Percentiles rank a stretch among this genome's conserved stretches.
Conservation (phyloP, 108 stramenopile species). For the Fragilaria radians region DNA sequence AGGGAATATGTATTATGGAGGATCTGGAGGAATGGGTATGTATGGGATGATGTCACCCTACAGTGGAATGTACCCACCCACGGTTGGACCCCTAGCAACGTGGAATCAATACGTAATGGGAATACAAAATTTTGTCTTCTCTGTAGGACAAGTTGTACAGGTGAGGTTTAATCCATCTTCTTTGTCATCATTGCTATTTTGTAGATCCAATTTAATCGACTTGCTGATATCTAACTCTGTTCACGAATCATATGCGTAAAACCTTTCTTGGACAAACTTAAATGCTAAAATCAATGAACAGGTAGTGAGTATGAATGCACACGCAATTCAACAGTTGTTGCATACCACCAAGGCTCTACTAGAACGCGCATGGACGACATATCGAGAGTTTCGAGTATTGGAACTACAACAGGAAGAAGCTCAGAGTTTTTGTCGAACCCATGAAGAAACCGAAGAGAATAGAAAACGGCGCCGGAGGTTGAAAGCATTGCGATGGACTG, state of each 20-base stretch:
- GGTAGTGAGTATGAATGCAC: conserved; percentile 79
- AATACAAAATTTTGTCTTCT: conserved; percentile 72
- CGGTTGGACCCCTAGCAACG: conserved; percentile 33
- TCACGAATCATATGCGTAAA: not conserved
- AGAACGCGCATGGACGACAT: conserved; percentile 57
- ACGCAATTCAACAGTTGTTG: conserved; percentile 61
- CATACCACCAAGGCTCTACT: conserved; percentile 58
- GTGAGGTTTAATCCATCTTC: no score
- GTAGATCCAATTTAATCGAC: no score
- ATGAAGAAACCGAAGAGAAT: conserved; percentile 30
- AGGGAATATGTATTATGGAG: no score
- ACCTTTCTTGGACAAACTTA: not conserved
- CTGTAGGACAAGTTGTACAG: conserved; percentile 65
- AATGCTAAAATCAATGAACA: conserved; percentile 13
- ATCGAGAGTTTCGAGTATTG: conserved; percentile 51
- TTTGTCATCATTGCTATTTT: no score
- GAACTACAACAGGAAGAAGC: conserved; percentile 19
- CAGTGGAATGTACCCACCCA: conserved; percentile 33
- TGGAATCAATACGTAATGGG: conserved; percentile 70
- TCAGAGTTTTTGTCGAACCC: not conserved
- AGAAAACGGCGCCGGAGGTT: conserved; percentile 42
- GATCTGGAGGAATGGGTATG: no score
- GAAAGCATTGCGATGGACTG: conserved; percentile 61
- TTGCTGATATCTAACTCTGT: no score
- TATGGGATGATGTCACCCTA: conserved; percentile 6